Evolutionary conservation across 2,329 filamentous ascomycete species (phyloP).

Genomic region (Capronia americana): DNA sequence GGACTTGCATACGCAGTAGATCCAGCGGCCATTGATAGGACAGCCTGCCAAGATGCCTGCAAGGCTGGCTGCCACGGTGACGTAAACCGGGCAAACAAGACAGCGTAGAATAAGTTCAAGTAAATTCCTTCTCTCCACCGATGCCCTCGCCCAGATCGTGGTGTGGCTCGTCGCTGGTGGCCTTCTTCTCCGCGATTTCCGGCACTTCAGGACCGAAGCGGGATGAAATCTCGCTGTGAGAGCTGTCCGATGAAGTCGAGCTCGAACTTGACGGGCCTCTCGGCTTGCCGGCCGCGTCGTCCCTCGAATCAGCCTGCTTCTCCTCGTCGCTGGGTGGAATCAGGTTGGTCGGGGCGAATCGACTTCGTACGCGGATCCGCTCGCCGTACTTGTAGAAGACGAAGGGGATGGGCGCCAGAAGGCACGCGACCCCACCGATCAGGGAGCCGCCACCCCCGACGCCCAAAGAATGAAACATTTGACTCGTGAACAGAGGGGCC

Average conservation of each 20-base stretch:
- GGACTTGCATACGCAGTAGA: not conserved
- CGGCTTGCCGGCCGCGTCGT: not conserved
- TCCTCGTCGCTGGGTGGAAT: slow-evolving; percentile 26
- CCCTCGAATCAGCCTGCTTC: slow-evolving; percentile 18
- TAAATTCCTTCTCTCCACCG: slow-evolving; percentile 1
- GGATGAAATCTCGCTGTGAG: not conserved
- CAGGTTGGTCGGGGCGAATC: slow-evolving; percentile 52
- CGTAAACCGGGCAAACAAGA: not conserved
- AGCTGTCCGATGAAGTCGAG: slow-evolving; percentile 11
- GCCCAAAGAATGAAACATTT: slow-evolving; percentile 54
- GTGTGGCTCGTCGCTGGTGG: not conserved
- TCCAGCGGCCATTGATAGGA: not conserved
- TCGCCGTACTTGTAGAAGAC: slow-evolving; percentile 54
- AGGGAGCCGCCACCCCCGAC: slow-evolving; percentile 57
- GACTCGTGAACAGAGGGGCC: slow-evolving; percentile 56
- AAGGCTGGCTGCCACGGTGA: not conserved
- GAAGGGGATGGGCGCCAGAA: slow-evolving; percentile 54
- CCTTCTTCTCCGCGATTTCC: slow-evolving; percentile 4
- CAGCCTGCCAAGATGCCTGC: not conserved
- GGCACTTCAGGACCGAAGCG: not conserved
- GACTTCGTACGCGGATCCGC: slow-evolving; percentile 50
- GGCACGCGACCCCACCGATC: slow-evolving; percentile 54
- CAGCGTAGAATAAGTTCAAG: not conserved
- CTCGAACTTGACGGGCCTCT: slow-evolving; percentile 12
- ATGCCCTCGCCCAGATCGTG: not conserved